These are phyloP conservation scores for Tetracladium marchalianum DNA, from an alignment of 495 filamentous ascomycete species.

Conservation along the genomic window DNA sequence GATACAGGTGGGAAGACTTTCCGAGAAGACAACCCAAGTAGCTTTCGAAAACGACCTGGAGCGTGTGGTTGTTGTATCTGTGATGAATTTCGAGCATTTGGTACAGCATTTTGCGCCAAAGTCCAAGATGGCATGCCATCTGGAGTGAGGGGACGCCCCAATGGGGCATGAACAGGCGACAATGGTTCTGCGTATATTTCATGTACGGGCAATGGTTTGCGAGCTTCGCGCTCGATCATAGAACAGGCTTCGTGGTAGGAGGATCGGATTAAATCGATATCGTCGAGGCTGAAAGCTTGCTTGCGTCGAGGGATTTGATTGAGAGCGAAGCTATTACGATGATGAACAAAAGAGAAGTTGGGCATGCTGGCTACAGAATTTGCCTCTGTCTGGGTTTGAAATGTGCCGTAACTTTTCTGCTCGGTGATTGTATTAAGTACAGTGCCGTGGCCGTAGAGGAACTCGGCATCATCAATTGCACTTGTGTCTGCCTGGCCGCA, in stretches of 20 bases:
- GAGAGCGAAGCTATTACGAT: conserved; percentile 14
- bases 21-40: conserved; percentile 6
- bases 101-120: conserved; percentile 7
- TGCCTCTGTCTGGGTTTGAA: conserved; percentile 5
- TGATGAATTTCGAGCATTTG: background rate
- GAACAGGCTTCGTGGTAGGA: conserved; percentile 17
- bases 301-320: conserved; percentile 17
- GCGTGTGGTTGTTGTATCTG: background rate
- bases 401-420: conserved; percentile 25
- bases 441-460: conserved; percentile 31
- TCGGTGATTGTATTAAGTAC: conserved; percentile 29
- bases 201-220: conserved; percentile 17
- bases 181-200: conserved; percentile 29
- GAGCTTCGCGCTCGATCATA: conserved; percentile 24
- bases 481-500: background rate
- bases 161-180: conserved; percentile 23
- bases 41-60: conserved; percentile 11
- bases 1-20: background rate
- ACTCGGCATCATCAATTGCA: conserved; percentile 17
- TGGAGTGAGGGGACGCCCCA: conserved; percentile 19
- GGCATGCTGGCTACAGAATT: conserved; percentile 12
- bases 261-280: conserved; percentile 28
- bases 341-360: conserved; percentile 6
- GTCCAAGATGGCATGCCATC: conserved; percentile 25
- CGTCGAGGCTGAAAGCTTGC: conserved; percentile 24